phyloP scores from a whole-genome alignment of 371 early-diverging fungal species.

The Circinella umbellata region DNA sequence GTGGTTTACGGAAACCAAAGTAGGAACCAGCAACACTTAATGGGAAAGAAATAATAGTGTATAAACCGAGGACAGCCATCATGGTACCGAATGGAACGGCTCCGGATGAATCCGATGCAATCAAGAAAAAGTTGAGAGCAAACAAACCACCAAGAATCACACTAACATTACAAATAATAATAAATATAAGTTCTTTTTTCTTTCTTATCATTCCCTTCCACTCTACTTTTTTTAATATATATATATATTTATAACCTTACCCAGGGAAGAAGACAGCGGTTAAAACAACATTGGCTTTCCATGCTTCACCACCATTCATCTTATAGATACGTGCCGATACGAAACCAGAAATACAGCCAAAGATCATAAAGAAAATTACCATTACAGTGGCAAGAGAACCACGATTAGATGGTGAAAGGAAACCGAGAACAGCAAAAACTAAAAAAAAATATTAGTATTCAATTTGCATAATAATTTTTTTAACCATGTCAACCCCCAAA shows the following conservation, averaged over 20 bases:
- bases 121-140: slow-evolving; percentile 90
- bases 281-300: slow-evolving; percentile 82
- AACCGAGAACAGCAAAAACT: slow-evolving; percentile 95
- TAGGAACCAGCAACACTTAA: slow-evolving; percentile 91
- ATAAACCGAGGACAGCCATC: slow-evolving; percentile 82
- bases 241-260: slow-evolving; percentile 34
- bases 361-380: slow-evolving; percentile 89
- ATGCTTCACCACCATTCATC: slow-evolving; percentile 90
- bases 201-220: background rate
- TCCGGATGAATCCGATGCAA: slow-evolving; percentile 84
- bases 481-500: no score
- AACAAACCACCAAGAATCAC: slow-evolving; percentile 72
- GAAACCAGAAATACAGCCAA: slow-evolving; percentile 87
- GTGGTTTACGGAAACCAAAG: slow-evolving; percentile 88
- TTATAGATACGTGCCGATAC: slow-evolving; percentile 91
- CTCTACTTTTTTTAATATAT: background rate
- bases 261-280: slow-evolving; percentile 89
- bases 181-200: background rate
- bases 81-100: slow-evolving; percentile 94
- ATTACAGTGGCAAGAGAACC: slow-evolving; percentile 91
- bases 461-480: background rate
- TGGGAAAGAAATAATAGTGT: slow-evolving; percentile 90
- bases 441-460: slow-evolving; percentile 12
- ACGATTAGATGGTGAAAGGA: slow-evolving; percentile 94
- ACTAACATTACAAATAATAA: slow-evolving; percentile 23